Base-by-base conservation (phyloP, 2,329 filamentous ascomycete species). In the Orbilia oligospora region DNA sequence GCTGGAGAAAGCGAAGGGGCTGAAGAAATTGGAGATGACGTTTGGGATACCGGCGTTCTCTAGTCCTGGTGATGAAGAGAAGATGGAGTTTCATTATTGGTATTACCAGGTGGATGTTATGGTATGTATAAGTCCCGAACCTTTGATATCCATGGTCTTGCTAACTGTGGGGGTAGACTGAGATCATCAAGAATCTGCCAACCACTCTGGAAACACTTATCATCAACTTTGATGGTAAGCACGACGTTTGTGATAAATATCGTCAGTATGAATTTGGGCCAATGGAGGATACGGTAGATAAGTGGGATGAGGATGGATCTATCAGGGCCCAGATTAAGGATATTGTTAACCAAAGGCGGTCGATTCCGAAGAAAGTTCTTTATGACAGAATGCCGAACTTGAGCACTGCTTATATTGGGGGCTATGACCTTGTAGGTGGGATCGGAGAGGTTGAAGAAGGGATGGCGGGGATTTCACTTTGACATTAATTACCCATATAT, bases 171-270 rank as follows among this genome's bases (percentile, higher is more conserved):
- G 3, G 24, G 3, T 58, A 78, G 75, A 53, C 46, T 5, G 46
- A 65, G 10, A 18, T 78, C 5, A 20, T 78, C 10, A 38, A 49
- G 0, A 56, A 12, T 18, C 12, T 78, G 22, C 75, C 75, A 6
- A 48, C 30, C 0, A 63, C 68, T 1, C 14, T 78, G 4, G 68
- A 72, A 27, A 44, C 8, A 0, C 12, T 78, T 33, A 14, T 69
- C 3, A 44, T 78, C 0, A 51, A 78, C n/a, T 68, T 72, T 27
- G 75, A 78, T 6, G 75, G 75, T 8, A 41, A 56, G n/a, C 63
- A 71, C 30, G 73, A 78, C 30, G 18, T 58, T 5, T 22, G 56
- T 33, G 73, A 78, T 38, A 18, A n/a, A n/a, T 72, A 68, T 53
- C 51, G 51, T 14, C n/a, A 55, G 6, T 66, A 71, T 14, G 61